These are phyloP conservation scores for Heimioporus sp. DNA, from an alignment of 768 basidiomycete species.

Conservation along the genomic window DNA sequence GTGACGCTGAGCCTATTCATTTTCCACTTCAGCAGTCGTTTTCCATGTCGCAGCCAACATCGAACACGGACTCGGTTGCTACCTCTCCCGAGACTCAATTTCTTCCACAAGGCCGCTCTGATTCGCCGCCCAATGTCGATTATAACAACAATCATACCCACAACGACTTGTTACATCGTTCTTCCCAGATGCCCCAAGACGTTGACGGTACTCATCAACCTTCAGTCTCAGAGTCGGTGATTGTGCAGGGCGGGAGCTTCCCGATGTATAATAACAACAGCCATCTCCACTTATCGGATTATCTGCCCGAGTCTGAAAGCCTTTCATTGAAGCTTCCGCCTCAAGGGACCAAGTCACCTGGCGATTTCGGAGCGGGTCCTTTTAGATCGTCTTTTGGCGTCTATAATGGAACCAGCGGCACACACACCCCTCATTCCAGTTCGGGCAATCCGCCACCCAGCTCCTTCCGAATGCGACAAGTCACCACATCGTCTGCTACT, in stretches of 20 bases:
- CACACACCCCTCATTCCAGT: constrained; percentile 20
- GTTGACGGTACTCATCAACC: constrained; percentile 35
- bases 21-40: constrained; percentile 34
- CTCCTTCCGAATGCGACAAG: constrained; percentile 37
- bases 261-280: constrained; percentile 43
- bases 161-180: constrained; percentile 28
- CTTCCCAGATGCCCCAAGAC: constrained; percentile 25
- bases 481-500: constrained; percentile 23
- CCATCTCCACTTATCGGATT: constrained; percentile 34
- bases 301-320: constrained; percentile 31
- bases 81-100: constrained; percentile 54
- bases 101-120: constrained; percentile 48
- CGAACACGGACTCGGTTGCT: constrained; percentile 50
- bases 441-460: constrained; percentile 32
- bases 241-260: constrained; percentile 31
- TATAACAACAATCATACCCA: constrained; percentile 36
- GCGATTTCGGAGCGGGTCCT: constrained; percentile 36
- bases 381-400: constrained; percentile 37
- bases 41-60: constrained; percentile 45
- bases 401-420: constrained; percentile 26
- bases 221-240: constrained; percentile 27
- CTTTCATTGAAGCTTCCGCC: constrained; percentile 32
- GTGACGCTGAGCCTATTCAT: constrained; percentile 68
- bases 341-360: constrained; percentile 26
- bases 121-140: constrained; percentile 46